These are phyloP conservation scores for Sequoiadendron giganteum DNA, from an alignment of 75 land plant species.

Conservation along the genomic window DNA sequence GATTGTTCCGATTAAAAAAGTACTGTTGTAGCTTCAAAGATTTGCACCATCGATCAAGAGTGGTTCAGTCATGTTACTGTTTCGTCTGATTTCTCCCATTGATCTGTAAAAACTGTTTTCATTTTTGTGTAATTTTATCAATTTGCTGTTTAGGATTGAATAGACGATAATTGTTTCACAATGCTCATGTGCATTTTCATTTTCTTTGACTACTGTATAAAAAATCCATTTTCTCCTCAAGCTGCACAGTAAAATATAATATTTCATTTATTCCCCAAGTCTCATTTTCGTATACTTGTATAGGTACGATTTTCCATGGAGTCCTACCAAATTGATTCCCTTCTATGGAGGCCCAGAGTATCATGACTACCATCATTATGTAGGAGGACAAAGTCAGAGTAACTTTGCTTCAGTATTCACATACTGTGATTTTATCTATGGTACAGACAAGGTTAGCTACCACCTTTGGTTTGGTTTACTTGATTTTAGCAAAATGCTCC, in stretches of 20 bases:
- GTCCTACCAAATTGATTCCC: conserved; percentile 74
- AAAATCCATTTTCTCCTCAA: not conserved
- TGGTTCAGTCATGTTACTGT: not conserved
- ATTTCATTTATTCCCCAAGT: not conserved
- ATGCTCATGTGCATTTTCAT: not conserved
- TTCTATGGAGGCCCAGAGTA: conserved; percentile 98
- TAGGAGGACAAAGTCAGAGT: conserved; percentile 94
- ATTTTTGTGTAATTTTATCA: not conserved
- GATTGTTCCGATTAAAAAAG: too few relatives aligned
- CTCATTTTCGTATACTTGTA: not conserved
- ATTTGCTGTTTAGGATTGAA: not conserved
- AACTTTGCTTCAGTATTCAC: conserved; percentile 97
- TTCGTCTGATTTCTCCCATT: not conserved
- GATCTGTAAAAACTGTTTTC: not conserved
- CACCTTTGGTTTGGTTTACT: not conserved
- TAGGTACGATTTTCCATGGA: conserved; percentile 92
- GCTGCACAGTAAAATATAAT: not conserved
- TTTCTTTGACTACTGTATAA: not conserved
- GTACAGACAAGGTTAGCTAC: conserved; percentile 85
- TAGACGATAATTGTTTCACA: not conserved
- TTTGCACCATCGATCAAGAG: not conserved
- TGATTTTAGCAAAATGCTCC: not conserved
- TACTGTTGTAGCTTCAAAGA: too few relatives aligned
- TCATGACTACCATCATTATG: conserved; percentile 97
- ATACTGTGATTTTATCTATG: conserved; percentile 90